Evolutionary conservation across 2,329 filamentous ascomycete genomes (phyloP).

Genomic region (Xylariaceae sp.): DNA sequence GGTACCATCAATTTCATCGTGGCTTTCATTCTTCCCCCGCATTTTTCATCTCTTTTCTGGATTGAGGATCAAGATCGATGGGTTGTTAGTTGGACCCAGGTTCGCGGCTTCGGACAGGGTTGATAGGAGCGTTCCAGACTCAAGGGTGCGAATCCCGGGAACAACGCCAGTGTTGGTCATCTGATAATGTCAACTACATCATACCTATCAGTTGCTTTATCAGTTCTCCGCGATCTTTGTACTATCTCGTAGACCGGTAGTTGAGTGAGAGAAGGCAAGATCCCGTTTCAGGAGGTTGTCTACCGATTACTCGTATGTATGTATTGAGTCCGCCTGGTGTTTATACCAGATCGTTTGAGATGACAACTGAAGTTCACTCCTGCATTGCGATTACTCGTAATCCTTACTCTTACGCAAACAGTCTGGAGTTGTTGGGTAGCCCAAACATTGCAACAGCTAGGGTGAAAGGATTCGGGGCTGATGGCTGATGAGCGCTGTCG

Average conservation of each 20-base stretch:
- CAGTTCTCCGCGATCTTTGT: too few relatives aligned
- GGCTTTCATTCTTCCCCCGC: neutral
- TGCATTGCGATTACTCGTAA: neutral
- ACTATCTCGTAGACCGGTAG: too few relatives aligned
- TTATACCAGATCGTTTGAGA: too few relatives aligned
- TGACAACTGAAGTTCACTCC: too few relatives aligned
- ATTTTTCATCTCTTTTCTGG: neutral
- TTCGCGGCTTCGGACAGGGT: neutral
- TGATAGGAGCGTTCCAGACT: neutral
- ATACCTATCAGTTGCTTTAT: too few relatives aligned
- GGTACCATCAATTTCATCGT: neutral
- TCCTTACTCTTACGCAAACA: neutral
- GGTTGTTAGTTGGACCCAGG: neutral
- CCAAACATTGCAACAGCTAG: neutral
- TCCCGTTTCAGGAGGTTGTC: too few relatives aligned
- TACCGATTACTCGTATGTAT: too few relatives aligned
- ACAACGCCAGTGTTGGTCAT: neutral
- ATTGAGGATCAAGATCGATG: neutral
- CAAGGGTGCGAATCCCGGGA: neutral
- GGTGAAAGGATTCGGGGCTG: neutral
- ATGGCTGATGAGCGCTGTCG: slow-evolving; percentile 4
- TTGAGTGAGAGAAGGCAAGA: too few relatives aligned
- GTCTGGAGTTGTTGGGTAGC: neutral
- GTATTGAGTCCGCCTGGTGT: too few relatives aligned
- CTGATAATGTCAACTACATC: neutral